A percentile compares a stretch with the other conserved stretches of the same genome.
phyloP scores from a whole-genome alignment of 371 early-diverging fungal genomes.

The Funneliformis caledonium region DNA sequence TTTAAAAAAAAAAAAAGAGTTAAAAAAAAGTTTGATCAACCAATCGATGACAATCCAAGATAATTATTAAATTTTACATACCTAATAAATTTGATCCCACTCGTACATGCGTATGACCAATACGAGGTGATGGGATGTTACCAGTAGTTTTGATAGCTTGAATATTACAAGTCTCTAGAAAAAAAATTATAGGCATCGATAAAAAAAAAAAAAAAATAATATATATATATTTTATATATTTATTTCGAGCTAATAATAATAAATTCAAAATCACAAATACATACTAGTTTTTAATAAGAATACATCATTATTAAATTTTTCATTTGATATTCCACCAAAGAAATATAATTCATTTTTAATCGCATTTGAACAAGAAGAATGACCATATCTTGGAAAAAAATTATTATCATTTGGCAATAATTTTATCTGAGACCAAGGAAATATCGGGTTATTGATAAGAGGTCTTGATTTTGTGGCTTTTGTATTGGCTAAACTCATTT shows the following conservation, averaged over 20 bases:
- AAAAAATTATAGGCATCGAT: too few species aligned
- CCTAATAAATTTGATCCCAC: slow-evolving; percentile 31
- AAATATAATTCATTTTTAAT: slow-evolving; percentile 22
- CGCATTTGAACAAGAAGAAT: slow-evolving; percentile 16
- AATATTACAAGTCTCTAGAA: slow-evolving; percentile 21
- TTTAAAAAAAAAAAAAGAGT: neutral
- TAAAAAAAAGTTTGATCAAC: neutral
- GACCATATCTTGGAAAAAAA: slow-evolving; percentile 38
- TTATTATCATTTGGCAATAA: neutral
- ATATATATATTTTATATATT: neutral
- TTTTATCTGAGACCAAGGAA: slow-evolving; percentile 34
- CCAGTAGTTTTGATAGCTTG: slow-evolving; percentile 20
- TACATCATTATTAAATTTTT: slow-evolving; percentile 25
- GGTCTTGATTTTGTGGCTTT: slow-evolving; percentile 51
- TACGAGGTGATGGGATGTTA: slow-evolving; percentile 38
- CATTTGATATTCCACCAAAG: slow-evolving; percentile 38
- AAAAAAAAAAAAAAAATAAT: neutral
- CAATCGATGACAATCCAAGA: neutral
- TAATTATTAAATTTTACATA: neutral
- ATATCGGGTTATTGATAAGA: slow-evolving; percentile 58
- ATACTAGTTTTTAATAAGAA: slow-evolving; percentile 22
- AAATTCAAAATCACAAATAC: neutral
- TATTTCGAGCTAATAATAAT: neutral
- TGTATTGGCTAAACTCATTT: neutral
- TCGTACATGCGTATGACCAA: slow-evolving; percentile 34